Base-by-base conservation (phyloP, 179 eudicot species). In the Beta macrorhiza region DNA sequence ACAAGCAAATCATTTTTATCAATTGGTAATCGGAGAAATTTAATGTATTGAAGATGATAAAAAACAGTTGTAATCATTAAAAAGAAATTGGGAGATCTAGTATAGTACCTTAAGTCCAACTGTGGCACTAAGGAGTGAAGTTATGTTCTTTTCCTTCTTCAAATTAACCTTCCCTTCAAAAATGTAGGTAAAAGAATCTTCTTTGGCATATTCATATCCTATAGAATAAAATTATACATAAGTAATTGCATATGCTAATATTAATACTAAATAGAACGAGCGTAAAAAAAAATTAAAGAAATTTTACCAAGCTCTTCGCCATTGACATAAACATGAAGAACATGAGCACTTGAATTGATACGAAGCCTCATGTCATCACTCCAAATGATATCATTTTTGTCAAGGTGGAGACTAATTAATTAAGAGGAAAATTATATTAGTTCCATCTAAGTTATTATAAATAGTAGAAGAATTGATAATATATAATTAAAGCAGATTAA, bases 241-340 rank as follows among this genome's bases (percentile, higher is more conserved):
- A 29, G 1, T 29, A 29, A 29, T 1, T 29, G 0, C 0, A 29
- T 29, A 29, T 29, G 32, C 32, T 29, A 29, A 29, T 29, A 29
- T 29, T 0, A 29, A 29, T 29, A 29, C 32, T 29, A 14, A 42
- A 45, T 42, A 5, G 75, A 5, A 20, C 10, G n/a, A 7, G 53
- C 52, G 44, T 37, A 22, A 29, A 20, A 56, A 57, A 0, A 56
- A 5, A 4, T 7, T 65, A 3, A 51, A 2, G 7, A 2, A 37
- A 29, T 0, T 56, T 65, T 88, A 93, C 98, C 98, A 14, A 91
- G 19, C 68, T 86, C 53, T 70, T 90, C 69, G 42, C 97, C 97
- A 61, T 93, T 92, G 45, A 89, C 84, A 61, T 69, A 93, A 45
- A 83, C 93, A 79, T 93, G 95, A 22, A 93, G 82, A 32, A 92